A percentile compares a stretch with the other conserved stretches of the same genome.
These are phyloP conservation scores for Rosa multiflora DNA, from an alignment of 306 rosid genomes.

Conservation along the genomic window DNA sequence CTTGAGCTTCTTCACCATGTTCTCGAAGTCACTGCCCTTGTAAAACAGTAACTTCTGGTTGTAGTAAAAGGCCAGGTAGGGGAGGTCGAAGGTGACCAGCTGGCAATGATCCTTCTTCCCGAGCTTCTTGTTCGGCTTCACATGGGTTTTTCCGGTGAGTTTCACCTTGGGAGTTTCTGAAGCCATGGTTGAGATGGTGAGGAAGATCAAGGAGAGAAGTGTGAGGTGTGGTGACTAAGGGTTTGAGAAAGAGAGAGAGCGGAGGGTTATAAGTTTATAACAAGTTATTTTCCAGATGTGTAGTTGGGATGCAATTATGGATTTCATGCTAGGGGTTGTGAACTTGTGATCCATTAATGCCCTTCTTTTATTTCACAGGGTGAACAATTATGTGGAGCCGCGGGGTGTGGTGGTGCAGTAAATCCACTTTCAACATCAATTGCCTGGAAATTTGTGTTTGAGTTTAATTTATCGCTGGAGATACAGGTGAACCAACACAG, in stretches of 20 bases:
- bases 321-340: slow-evolving; percentile 44
- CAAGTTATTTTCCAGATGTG: background rate
- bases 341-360: slow-evolving; percentile 51
- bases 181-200: slow-evolving; percentile 37
- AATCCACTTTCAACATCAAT: background rate
- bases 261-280: slow-evolving; percentile 32
- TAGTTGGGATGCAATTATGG: slow-evolving; percentile 60
- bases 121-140: slow-evolving; percentile 39
- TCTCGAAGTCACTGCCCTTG: slow-evolving; percentile 55
- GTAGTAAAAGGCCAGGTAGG: slow-evolving; percentile 90
- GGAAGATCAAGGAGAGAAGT: background rate
- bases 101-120: slow-evolving; percentile 66
- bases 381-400: background rate
- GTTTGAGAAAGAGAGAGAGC: background rate
- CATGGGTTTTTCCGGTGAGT: slow-evolving; percentile 49
- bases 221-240: background rate
- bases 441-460: background rate
- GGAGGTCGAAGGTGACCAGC: slow-evolving; percentile 85
- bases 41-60: slow-evolving; percentile 84
- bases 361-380: background rate
- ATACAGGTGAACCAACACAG: too few species aligned
- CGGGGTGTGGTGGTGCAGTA: background rate
- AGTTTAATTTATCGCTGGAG: background rate
- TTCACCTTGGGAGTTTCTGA: slow-evolving; percentile 45
- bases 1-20: slow-evolving; percentile 62